phyloP scores from a whole-genome alignment of 208 protist genomes.

The Angomonas deanei region DNA sequence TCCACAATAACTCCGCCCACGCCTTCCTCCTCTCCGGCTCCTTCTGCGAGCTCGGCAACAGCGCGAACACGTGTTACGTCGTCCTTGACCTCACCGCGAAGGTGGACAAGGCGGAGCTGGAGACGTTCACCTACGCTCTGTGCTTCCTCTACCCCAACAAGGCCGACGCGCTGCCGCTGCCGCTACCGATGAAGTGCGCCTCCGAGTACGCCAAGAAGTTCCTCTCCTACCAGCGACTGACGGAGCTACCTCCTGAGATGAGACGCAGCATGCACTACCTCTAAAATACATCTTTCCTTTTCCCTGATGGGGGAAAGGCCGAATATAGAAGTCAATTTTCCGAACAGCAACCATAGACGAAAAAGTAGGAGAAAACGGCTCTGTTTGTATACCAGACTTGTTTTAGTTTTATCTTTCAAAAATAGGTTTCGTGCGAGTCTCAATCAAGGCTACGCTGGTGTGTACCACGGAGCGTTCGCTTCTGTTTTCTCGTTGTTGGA shows the following conservation, averaged over 20 bases:
- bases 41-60: constrained; percentile 51
- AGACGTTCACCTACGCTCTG: constrained; percentile 37
- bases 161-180: constrained; percentile 46
- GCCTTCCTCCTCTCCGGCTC: constrained; percentile 42
- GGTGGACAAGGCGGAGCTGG: constrained; percentile 23
- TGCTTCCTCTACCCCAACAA: constrained; percentile 70
- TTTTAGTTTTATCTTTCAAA: too few relatives aligned
- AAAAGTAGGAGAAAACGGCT: too few relatives aligned
- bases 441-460: too few relatives aligned
- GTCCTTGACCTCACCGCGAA: constrained; percentile 16
- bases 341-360: too few relatives aligned
- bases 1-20: constrained; percentile 9
- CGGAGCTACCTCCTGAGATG: constrained; percentile 19
- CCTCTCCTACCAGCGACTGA: constrained; percentile 16
- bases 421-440: too few relatives aligned
- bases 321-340: too few relatives aligned
- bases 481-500: too few relatives aligned
- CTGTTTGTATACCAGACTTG: too few relatives aligned
- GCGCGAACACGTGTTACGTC: constrained; percentile 35
- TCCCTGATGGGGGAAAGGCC: not conserved
- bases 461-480: too few relatives aligned
- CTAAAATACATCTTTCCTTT: too few relatives aligned
- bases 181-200: constrained; percentile 57
- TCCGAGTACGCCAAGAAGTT: constrained; percentile 53
- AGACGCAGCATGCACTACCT: constrained; percentile 56